Evolutionary conservation across 2,329 filamentous ascomycete species (phyloP).

Genomic region (Colletotrichum lini): DNA sequence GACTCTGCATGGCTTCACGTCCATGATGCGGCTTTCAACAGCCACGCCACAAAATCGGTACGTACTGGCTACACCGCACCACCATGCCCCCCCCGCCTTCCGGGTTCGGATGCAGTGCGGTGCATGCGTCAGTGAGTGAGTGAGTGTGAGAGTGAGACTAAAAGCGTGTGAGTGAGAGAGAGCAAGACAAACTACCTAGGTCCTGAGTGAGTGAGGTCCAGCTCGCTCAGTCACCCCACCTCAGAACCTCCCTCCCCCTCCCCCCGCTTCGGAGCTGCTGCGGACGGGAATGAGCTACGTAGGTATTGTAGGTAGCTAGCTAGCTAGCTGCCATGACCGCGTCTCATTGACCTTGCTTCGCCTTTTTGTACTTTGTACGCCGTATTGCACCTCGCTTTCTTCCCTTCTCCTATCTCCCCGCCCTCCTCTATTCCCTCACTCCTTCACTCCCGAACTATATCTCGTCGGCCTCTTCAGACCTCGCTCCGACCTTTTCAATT

Average conservation of each 20-base stretch:
- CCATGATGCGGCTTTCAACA: constrained; percentile 3
- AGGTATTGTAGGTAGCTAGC: too few species aligned
- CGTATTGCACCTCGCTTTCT: neutral
- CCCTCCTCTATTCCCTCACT: neutral
- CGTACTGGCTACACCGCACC: constrained; percentile 4
- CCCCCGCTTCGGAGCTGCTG: neutral
- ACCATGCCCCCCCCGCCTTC: constrained; percentile 3
- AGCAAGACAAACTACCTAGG: too few species aligned
- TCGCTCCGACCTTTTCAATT: neutral
- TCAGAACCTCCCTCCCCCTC: neutral
- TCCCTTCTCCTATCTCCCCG: neutral
- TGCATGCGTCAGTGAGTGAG: too few species aligned
- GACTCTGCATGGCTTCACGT: constrained; percentile 5
- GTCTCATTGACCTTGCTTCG: neutral
- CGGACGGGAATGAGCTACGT: neutral
- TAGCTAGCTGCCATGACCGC: neutral
- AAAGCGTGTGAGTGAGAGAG: too few species aligned
- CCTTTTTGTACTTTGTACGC: neutral
- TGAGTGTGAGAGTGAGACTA: too few species aligned
- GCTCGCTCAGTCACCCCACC: constrained; percentile 8
- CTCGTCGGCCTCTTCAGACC: neutral
- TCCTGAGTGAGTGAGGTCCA: neutral
- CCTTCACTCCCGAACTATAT: neutral
- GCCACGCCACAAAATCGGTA: neutral
- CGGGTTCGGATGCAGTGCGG: neutral